phyloP scores from a whole-genome alignment of 2,329 filamentous ascomycete genomes.

The Diaporthe sp. region DNA sequence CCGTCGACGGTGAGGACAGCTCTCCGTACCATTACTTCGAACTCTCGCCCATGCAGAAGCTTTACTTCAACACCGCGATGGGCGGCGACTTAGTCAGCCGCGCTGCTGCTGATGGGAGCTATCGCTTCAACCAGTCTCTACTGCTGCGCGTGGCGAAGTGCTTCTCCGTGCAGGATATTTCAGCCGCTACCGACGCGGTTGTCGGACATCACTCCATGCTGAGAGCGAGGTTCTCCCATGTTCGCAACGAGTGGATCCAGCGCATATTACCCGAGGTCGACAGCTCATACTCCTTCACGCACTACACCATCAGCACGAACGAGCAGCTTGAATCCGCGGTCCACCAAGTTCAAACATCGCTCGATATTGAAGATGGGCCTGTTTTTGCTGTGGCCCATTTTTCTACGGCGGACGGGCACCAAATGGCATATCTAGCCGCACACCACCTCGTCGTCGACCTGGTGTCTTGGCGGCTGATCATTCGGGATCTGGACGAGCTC shows the following conservation, averaged over 20 bases:
- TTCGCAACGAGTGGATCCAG: slow-evolving; percentile 61
- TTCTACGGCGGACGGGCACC: slow-evolving; percentile 58
- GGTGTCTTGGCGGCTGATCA: slow-evolving; percentile 64
- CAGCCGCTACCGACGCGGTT: slow-evolving; percentile 62
- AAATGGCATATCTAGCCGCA: slow-evolving; percentile 63
- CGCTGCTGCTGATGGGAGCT: slow-evolving; percentile 51
- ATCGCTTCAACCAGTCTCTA: slow-evolving; percentile 66
- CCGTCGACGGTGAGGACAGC: slow-evolving; percentile 15
- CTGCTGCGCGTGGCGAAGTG: slow-evolving; percentile 60
- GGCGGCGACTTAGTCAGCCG: slow-evolving; percentile 52
- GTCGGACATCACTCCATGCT: slow-evolving; percentile 67
- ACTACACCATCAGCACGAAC: slow-evolving; percentile 56
- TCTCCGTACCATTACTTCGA: slow-evolving; percentile 52
- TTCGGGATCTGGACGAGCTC: slow-evolving; percentile 64
- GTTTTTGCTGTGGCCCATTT: slow-evolving; percentile 65
- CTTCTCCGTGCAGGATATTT: slow-evolving; percentile 58
- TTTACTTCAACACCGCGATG: slow-evolving; percentile 65
- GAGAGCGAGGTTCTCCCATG: slow-evolving; percentile 59
- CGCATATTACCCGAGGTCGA: slow-evolving; percentile 55
- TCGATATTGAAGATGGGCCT: slow-evolving; percentile 65
- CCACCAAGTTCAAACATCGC: slow-evolving; percentile 56
- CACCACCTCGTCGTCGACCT: slow-evolving; percentile 67
- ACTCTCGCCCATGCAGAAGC: slow-evolving; percentile 67
- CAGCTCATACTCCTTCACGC: slow-evolving; percentile 59
- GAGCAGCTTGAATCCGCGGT: slow-evolving; percentile 58